Evolutionary conservation across 495 filamentous ascomycete species (phyloP), one percentile per base, ranked within the genome.

Genomic region (Cercophora scortea): DNA sequence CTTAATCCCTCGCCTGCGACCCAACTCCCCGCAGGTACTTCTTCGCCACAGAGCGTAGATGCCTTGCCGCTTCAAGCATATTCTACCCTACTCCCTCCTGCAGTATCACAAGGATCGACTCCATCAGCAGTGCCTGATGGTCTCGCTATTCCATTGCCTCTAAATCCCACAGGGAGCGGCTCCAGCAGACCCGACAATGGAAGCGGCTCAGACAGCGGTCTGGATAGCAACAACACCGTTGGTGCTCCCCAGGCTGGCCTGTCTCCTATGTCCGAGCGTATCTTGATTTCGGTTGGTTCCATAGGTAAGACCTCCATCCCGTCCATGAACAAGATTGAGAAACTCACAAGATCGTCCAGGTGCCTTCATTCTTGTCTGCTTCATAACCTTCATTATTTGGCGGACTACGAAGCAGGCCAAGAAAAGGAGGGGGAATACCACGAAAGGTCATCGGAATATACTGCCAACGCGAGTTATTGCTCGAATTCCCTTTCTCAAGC

Each of bases 211-310:
- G 49, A 46, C 11, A 53, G 42, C 36, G 49, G 51, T 16, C 50
- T 53, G 15, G 51, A 55, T 43, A 53, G 25, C 25, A 25, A 25
- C 49, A 45, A 55, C 45, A 32, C 40, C 43, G 8, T 15, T 55
- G 9, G 53, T 5, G 25, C 61, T 36, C 34, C 49, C 32, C 10
- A 38, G 13, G 35, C 40, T 7, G 45, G 52, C 0, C 54, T 73
- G 41, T 61, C 68, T 57, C 57, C 61, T 10, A 67, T 63, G 45
- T 64, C 66, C 8, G 70, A 79, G 54, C 67, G 68, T 33, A 55
- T 71, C 13, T 52, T 79, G 49, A 69, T 79, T 51, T 73, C 73
- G 32, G 68, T 67, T 11, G 75, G 75, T 15, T 64, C 75, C 15
- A 78, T 79, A 52, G 74, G 76, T 79, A 62, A 57, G 67, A 58